These are phyloP conservation scores for Xylariales sp. DNA, from an alignment of 2,329 filamentous ascomycete species.

Conservation along the genomic window DNA sequence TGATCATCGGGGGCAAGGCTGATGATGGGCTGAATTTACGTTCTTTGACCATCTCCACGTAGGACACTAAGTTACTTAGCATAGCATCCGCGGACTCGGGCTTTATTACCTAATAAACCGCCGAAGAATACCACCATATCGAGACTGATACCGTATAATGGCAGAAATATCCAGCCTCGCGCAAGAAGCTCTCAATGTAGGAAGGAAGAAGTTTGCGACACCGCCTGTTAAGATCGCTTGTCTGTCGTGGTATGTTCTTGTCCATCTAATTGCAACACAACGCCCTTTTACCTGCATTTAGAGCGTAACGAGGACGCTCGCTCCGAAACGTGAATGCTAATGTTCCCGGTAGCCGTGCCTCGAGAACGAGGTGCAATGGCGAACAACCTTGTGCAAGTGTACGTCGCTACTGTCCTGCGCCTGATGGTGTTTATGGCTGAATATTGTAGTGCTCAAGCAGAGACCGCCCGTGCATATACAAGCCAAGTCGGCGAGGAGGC, in stretches of 20 bases:
- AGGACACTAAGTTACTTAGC: too few species aligned
- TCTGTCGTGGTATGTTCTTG: slow-evolving; percentile 5
- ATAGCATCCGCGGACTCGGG: too few species aligned
- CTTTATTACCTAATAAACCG: too few species aligned
- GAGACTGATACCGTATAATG: too few species aligned
- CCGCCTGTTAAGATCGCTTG: slow-evolving; percentile 9
- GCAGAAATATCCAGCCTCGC: too few species aligned
- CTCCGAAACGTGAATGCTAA: too few species aligned
- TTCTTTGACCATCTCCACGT: too few species aligned
- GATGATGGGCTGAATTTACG: too few species aligned
- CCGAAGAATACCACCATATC: too few species aligned
- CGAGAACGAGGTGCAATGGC: slow-evolving; percentile 7
- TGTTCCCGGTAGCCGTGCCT: slow-evolving; percentile 8
- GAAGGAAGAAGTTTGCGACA: slow-evolving; percentile 10
- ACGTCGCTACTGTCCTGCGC: neutral
- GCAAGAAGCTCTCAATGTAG: too few species aligned
- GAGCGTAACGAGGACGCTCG: too few species aligned
- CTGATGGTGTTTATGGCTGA: slow-evolving; percentile 9
- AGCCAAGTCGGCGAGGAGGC: slow-evolving; percentile 38
- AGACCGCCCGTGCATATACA: slow-evolving; percentile 37
- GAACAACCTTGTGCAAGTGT: slow-evolving; percentile 8
- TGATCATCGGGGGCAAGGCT: too few species aligned
- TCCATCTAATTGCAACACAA: neutral
- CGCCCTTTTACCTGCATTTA: neutral
- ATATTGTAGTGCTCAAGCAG: slow-evolving; percentile 32